A percentile compares a stretch with the other conserved stretches of the same genome.
Evolutionary conservation across 2,329 filamentous ascomycete species (phyloP).

Genomic region (Microascus cirrosus): DNA sequence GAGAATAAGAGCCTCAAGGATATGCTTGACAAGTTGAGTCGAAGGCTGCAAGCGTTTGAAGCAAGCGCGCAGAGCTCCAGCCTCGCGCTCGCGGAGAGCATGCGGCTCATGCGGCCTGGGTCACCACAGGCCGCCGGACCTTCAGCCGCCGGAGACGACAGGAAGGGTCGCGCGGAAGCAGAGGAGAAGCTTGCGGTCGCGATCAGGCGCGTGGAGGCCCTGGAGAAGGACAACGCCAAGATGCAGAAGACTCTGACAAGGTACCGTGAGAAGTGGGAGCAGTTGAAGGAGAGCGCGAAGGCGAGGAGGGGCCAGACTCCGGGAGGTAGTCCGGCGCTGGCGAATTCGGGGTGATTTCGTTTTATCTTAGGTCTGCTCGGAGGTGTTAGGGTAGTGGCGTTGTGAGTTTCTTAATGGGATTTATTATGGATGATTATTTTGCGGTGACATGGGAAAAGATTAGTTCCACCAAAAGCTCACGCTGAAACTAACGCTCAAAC

Average conservation of each 20-base stretch:
- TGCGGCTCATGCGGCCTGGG: constrained; percentile 47
- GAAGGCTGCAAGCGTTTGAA: constrained; percentile 86
- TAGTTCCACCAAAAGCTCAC: constrained; percentile 95
- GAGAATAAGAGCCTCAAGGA: constrained; percentile 82
- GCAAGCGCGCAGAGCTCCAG: constrained; percentile 81
- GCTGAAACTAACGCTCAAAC: constrained; percentile 77
- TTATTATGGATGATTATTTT: background rate
- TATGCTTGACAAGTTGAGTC: constrained; percentile 75
- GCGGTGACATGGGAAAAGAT: background rate
- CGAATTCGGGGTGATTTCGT: background rate
- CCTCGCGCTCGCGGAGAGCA: constrained; percentile 76
- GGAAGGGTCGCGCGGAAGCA: constrained; percentile 47
- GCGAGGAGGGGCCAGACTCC: constrained; percentile 24
- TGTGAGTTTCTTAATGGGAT: background rate
- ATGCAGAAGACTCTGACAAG: constrained; percentile 44
- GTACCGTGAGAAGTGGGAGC: constrained; percentile 51
- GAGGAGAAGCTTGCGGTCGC: constrained; percentile 53
- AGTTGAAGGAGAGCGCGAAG: constrained; percentile 49
- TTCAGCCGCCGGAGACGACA: constrained; percentile 14
- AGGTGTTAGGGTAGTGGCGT: background rate
- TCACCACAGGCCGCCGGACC: constrained; percentile 26
- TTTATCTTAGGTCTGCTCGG: background rate
- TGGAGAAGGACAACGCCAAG: constrained; percentile 51
- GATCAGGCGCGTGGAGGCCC: constrained; percentile 49
- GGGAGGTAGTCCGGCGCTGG: background rate